These are phyloP conservation scores for Euphorbia celastroides DNA, from an alignment of 441 rosid species.

Conservation along the genomic window DNA sequence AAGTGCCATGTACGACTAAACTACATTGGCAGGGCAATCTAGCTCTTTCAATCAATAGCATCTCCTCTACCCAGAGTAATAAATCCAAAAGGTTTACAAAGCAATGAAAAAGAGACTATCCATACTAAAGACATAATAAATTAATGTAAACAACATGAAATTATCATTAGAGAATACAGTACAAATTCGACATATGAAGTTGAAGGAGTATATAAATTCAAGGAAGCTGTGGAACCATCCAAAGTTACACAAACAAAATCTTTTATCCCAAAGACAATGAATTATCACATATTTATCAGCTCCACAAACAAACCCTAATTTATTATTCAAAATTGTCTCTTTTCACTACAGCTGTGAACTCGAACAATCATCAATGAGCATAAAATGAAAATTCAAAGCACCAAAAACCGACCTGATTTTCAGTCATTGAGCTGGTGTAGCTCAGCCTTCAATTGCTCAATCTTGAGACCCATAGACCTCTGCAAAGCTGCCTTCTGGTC, in stretches of 20 bases:
- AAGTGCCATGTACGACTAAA: too few relatives aligned
- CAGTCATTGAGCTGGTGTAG: conserved; percentile 73
- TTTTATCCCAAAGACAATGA: too few relatives aligned
- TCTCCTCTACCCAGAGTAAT: neutral
- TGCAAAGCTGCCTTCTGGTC: conserved; percentile 49
- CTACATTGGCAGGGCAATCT: too few relatives aligned
- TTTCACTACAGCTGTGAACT: neutral
- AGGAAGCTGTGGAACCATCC: neutral
- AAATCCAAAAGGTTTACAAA: neutral
- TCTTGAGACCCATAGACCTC: conserved; percentile 94
- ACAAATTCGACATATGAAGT: neutral
- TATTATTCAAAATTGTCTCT: conserved; percentile 16
- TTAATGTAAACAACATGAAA: neutral
- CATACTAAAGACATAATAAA: neutral
- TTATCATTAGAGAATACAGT: neutral
- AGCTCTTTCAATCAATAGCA: too few relatives aligned
- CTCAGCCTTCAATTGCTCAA: conserved; percentile 92
- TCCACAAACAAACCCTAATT: neutral
- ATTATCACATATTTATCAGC: too few relatives aligned
- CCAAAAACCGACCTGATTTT: conserved; percentile 35
- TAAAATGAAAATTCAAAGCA: neutral
- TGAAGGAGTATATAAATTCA: neutral
- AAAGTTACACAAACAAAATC: neutral
- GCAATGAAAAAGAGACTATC: neutral
- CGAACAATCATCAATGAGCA: too few relatives aligned